Evolutionary conservation across 2,329 filamentous ascomycete species (phyloP).

Genomic region (Penicillium sp.): DNA sequence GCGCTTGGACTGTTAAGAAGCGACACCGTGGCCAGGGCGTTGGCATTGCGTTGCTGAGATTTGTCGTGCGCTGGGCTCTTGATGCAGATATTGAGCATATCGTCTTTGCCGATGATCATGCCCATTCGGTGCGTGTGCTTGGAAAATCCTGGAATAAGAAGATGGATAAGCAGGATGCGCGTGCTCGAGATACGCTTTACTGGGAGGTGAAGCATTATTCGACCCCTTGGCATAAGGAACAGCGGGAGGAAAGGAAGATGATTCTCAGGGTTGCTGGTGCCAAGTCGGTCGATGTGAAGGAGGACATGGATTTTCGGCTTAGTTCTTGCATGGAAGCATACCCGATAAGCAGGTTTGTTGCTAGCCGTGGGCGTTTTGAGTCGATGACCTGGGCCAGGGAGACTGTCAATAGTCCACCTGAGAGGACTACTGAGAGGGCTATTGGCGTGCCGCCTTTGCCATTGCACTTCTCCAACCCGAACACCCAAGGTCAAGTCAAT

Average conservation of each 20-base stretch:
- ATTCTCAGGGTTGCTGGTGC: background rate
- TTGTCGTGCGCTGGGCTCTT: conserved; percentile 63
- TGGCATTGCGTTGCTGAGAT: conserved; percentile 65
- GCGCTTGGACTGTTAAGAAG: conserved; percentile 73
- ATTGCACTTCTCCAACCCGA: no score
- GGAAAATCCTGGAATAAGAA: conserved; percentile 37
- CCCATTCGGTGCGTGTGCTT: conserved; percentile 63
- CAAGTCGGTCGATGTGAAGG: background rate
- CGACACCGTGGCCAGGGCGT: conserved; percentile 67
- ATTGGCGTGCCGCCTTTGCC: no score
- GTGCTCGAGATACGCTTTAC: conserved; percentile 1
- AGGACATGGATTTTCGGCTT: background rate
- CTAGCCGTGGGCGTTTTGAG: no score
- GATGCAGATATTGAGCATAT: conserved; percentile 64
- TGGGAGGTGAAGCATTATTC: background rate
- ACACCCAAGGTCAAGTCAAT: no score
- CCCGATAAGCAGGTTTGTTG: no score
- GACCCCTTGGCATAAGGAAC: background rate
- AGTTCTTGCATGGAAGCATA: background rate
- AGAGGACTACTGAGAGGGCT: no score
- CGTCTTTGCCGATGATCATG: conserved; percentile 70
- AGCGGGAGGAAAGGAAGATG: background rate
- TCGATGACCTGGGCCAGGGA: no score
- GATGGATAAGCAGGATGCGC: conserved; percentile 1
- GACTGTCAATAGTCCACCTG: no score